phyloP scores from a whole-genome alignment of 2,329 filamentous ascomycete species.

The Colletotrichum lindemuthianum region DNA sequence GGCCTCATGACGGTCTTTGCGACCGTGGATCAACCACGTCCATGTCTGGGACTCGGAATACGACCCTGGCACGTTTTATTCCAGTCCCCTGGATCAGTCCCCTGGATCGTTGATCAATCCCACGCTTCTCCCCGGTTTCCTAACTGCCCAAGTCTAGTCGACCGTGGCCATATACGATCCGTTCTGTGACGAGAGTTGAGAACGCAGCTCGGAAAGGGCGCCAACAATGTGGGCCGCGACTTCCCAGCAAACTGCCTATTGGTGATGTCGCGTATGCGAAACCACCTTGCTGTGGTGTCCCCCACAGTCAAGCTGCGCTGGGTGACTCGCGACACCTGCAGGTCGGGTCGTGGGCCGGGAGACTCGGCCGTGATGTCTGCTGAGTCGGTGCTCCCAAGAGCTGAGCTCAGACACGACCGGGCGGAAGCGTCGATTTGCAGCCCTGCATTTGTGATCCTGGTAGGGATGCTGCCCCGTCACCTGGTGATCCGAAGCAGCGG shows the following conservation, averaged over 20 bases:
- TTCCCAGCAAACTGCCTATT: slow-evolving; percentile 1
- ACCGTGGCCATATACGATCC: neutral
- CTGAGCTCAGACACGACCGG: neutral
- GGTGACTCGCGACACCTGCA: slow-evolving; percentile 22
- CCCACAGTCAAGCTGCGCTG: slow-evolving; percentile 1
- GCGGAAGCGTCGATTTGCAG: neutral
- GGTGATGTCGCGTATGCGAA: slow-evolving; percentile 6
- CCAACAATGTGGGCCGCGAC: neutral
- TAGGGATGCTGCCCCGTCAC: slow-evolving; percentile 19
- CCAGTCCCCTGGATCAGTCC: neutral
- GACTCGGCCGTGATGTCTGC: neutral
- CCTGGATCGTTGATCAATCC: too few relatives aligned
- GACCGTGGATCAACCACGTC: slow-evolving; percentile 25
- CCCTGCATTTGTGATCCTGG: neutral
- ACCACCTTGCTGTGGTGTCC: neutral
- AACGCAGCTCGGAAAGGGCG: neutral
- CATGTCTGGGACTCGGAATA: slow-evolving; percentile 7
- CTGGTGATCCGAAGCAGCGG: slow-evolving; percentile 11
- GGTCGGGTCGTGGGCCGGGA: slow-evolving; percentile 1
- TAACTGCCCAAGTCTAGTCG: neutral
- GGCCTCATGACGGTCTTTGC: slow-evolving; percentile 32
- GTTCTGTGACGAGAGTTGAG: neutral
- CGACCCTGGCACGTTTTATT: slow-evolving; percentile 20
- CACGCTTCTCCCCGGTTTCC: slow-evolving; percentile 5
- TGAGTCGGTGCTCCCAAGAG: neutral